phyloP scores from a whole-genome alignment of 169 alveolate species.

The Cryptosporidium ryanae region DNA sequence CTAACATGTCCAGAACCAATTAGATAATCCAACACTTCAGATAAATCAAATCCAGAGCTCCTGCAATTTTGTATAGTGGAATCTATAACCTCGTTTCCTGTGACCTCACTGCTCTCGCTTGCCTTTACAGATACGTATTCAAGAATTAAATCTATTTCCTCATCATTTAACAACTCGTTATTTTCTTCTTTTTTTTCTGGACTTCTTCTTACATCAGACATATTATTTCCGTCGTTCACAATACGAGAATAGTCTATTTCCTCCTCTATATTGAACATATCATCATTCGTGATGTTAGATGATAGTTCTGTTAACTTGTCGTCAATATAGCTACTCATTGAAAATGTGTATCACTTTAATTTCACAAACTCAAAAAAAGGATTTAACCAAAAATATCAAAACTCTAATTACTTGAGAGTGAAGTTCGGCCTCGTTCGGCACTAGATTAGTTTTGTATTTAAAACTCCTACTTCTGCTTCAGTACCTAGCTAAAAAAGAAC shows the following conservation, averaged over 20 bases:
- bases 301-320: constrained; percentile 26
- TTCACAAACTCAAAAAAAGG: too few relatives aligned
- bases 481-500: too few relatives aligned
- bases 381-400: too few relatives aligned
- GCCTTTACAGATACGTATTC: constrained; percentile 46
- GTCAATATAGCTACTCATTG: neutral
- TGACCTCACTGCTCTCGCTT: constrained; percentile 31
- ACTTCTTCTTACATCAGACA: neutral
- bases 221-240: neutral
- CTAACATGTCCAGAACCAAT: constrained; percentile 45
- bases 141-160: constrained; percentile 30
- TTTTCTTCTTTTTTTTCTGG: neutral
- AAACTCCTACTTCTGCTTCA: too few relatives aligned
- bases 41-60: constrained; percentile 35
- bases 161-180: constrained; percentile 10
- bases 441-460: too few relatives aligned
- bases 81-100: constrained; percentile 47
- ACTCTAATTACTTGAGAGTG: too few relatives aligned
- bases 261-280: constrained; percentile 36
- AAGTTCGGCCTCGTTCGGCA: too few relatives aligned
- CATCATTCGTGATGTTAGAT: constrained; percentile 41
- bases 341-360: neutral
- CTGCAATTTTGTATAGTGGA: constrained; percentile 43
- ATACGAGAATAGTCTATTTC: constrained; percentile 12
- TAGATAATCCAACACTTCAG: constrained; percentile 33